These are phyloP conservation scores for Fusarium setosum DNA, from an alignment of 2,329 filamentous ascomycete genomes.

Conservation along the genomic window DNA sequence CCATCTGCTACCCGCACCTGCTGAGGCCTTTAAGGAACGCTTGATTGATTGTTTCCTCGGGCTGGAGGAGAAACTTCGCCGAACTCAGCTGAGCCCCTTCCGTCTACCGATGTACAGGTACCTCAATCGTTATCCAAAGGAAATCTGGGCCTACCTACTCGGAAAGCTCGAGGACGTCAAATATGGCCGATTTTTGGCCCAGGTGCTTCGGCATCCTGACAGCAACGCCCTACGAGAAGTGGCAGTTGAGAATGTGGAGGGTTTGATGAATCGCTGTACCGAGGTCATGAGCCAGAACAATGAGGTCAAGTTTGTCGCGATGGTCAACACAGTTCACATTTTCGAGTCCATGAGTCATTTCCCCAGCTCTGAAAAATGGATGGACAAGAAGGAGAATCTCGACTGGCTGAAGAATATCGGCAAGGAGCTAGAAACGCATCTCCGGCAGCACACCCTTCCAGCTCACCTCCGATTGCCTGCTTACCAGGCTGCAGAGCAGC, in stretches of 20 bases:
- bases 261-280: slow-evolving; percentile 74
- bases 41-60: slow-evolving; percentile 92
- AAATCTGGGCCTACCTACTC: slow-evolving; percentile 86
- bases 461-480: slow-evolving; percentile 82
- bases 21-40: slow-evolving; percentile 89
- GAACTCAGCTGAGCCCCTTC: slow-evolving; percentile 93
- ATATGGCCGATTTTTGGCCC: slow-evolving; percentile 91
- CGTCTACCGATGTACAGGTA: slow-evolving; percentile 91
- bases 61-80: slow-evolving; percentile 83
- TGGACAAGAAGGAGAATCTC: slow-evolving; percentile 73
- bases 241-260: slow-evolving; percentile 78
- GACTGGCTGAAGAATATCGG: slow-evolving; percentile 74
- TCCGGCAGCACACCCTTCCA: slow-evolving; percentile 77
- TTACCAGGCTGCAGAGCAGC: slow-evolving; percentile 88
- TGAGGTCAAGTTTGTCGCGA: slow-evolving; percentile 75
- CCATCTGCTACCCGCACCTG: slow-evolving; percentile 90
- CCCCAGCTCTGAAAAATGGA: slow-evolving; percentile 74
- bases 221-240: slow-evolving; percentile 81
- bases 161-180: slow-evolving; percentile 83
- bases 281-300: slow-evolving; percentile 73
- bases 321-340: slow-evolving; percentile 89
- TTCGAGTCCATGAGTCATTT: slow-evolving; percentile 82
- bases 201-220: slow-evolving; percentile 81
- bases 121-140: slow-evolving; percentile 90
- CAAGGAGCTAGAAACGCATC: slow-evolving; percentile 80